Conservation (phyloP, 495 filamentous ascomycete genomes). For the Penicillium atrosanguineum region DNA sequence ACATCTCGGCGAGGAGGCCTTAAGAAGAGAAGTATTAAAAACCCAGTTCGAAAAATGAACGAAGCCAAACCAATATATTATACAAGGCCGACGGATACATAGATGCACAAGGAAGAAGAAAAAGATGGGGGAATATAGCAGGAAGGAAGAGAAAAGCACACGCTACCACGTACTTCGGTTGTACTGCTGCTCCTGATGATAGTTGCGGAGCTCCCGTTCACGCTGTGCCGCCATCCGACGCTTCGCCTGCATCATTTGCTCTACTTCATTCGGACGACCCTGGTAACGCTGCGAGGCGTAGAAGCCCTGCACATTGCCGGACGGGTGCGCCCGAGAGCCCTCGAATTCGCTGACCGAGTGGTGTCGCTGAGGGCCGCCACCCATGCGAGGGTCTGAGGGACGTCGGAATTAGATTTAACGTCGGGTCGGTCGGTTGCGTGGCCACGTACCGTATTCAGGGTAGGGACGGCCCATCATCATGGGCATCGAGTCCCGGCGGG, state of each 20-base stretch:
- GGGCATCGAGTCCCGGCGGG: slow-evolving; percentile 84
- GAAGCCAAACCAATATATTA: slow-evolving; percentile 44
- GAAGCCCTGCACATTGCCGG: slow-evolving; percentile 84
- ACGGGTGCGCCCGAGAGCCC: slow-evolving; percentile 65
- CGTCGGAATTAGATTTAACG: slow-evolving; percentile 19
- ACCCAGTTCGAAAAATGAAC: slow-evolving; percentile 37
- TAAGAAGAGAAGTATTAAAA: slow-evolving; percentile 41
- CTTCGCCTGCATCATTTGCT: slow-evolving; percentile 98
- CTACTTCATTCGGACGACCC: slow-evolving; percentile 88
- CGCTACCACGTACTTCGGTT: slow-evolving; percentile 84
- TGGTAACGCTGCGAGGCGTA: slow-evolving; percentile 93
- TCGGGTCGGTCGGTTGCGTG: slow-evolving; percentile 6
- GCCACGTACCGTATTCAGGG: slow-evolving; percentile 55
- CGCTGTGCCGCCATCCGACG: slow-evolving; percentile 97
- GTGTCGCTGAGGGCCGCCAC: slow-evolving; percentile 56
- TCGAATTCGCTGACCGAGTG: slow-evolving; percentile 91
- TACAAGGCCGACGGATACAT: slow-evolving; percentile 47
- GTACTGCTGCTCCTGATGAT: slow-evolving; percentile 99
- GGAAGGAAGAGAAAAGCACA: slow-evolving; percentile 33
- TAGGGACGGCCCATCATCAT: slow-evolving; percentile 63
- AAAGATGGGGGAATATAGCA: slow-evolving; percentile 36
- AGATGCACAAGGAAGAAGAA: slow-evolving; percentile 30
- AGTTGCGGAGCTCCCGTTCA: slow-evolving; percentile 98
- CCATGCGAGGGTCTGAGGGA: slow-evolving; percentile 50
- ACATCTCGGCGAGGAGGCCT: slow-evolving; percentile 82